These are phyloP conservation scores for Daldinia eschscholtzii DNA, from an alignment of 2,329 filamentous ascomycete genomes.

Conservation along the genomic window DNA sequence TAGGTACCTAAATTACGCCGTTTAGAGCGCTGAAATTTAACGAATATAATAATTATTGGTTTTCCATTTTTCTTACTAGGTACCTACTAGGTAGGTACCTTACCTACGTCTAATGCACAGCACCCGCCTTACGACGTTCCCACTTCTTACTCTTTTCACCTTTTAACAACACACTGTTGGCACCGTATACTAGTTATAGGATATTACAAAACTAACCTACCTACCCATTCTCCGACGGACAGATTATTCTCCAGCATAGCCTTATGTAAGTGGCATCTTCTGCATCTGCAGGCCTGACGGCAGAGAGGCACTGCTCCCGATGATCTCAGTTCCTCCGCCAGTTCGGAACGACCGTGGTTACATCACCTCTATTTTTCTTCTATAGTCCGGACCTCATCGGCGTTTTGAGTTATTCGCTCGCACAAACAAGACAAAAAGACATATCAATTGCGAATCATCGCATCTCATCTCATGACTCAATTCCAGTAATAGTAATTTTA, in stretches of 20 bases:
- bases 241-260: constrained; percentile 26
- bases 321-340: constrained; percentile 26
- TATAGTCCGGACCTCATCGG: constrained; percentile 27
- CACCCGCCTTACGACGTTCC: neutral
- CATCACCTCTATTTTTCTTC: constrained; percentile 9
- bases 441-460: constrained; percentile 6
- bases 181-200: constrained; percentile 8
- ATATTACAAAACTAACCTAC: constrained; percentile 20
- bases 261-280: constrained; percentile 30
- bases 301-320: constrained; percentile 35
- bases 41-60: neutral
- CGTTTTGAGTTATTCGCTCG: neutral
- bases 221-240: neutral
- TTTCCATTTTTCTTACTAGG: neutral
- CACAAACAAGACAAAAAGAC: constrained; percentile 12
- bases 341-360: constrained; percentile 23
- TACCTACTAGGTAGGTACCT: no score
- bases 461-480: constrained; percentile 22
- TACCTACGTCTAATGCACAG: no score
- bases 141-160: neutral
- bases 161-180: neutral
- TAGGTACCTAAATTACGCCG: neutral
- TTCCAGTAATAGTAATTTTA: constrained; percentile 12
- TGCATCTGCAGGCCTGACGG: constrained; percentile 30
- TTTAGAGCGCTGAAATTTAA: neutral